Conservation (phyloP, 805 yeast species). For the Millerozyma acaciae region DNA sequence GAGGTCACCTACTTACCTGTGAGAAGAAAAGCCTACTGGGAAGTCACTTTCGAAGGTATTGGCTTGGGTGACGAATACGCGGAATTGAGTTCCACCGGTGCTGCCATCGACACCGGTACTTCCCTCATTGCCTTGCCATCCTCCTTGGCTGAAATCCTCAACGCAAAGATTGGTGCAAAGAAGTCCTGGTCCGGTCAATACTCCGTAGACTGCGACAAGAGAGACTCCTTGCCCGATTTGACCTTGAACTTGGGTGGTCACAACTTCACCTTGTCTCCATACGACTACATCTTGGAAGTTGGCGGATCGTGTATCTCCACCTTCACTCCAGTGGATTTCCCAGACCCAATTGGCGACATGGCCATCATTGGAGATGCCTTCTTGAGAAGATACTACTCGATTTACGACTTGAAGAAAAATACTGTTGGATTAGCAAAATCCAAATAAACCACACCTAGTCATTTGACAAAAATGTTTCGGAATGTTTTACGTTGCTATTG, state of each 20-base stretch:
- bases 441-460: constrained; percentile 23
- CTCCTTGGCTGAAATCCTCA: constrained; percentile 90
- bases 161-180: constrained; percentile 94
- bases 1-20: constrained; percentile 94
- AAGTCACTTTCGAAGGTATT: constrained; percentile 87
- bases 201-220: constrained; percentile 81
- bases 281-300: constrained; percentile 91
- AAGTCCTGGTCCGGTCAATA: constrained; percentile 98
- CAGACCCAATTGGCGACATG: constrained; percentile 93
- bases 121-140: constrained; percentile 93
- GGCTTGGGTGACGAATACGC: constrained; percentile 93
- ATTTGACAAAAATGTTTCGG: no score
- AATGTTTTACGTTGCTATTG: no score
- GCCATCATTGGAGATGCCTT: constrained; percentile 97
- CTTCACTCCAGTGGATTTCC: constrained; percentile 96
- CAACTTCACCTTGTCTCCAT: constrained; percentile 85
- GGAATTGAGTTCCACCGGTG: constrained; percentile 77
- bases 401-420: constrained; percentile 84
- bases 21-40: constrained; percentile 99
- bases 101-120: constrained; percentile 98
- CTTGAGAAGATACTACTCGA: constrained; percentile 90
- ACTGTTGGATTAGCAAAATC: constrained; percentile 94
- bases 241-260: constrained; percentile 86
- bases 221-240: constrained; percentile 84
- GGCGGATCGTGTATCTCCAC: constrained; percentile 96